Percentiles rank a stretch among this genome's conserved stretches.
Conservation (phyloP, 2,329 filamentous ascomycete species). For the Colletotrichum sp. region DNA sequence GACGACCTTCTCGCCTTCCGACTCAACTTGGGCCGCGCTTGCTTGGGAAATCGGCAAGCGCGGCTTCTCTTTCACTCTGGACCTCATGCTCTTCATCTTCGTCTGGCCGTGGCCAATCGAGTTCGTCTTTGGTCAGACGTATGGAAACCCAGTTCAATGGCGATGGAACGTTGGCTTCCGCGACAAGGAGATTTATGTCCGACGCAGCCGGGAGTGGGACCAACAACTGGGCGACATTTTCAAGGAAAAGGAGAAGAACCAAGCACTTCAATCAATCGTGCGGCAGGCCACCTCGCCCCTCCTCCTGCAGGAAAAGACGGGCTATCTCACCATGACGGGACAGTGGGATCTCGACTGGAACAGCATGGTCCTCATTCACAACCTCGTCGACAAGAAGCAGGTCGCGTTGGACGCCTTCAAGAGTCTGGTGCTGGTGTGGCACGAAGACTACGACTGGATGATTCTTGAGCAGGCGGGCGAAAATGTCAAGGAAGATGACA, state of each 20-base stretch:
- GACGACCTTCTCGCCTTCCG: slow-evolving; percentile 65
- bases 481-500: slow-evolving; percentile 62
- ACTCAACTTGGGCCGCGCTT: slow-evolving; percentile 62
- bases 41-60: slow-evolving; percentile 63
- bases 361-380: slow-evolving; percentile 77
- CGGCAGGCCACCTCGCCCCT: slow-evolving; percentile 71
- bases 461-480: slow-evolving; percentile 62
- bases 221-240: slow-evolving; percentile 60
- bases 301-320: slow-evolving; percentile 78
- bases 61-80: slow-evolving; percentile 70
- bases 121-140: slow-evolving; percentile 66
- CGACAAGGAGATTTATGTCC: slow-evolving; percentile 81
- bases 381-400: slow-evolving; percentile 68
- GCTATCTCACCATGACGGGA: slow-evolving; percentile 83
- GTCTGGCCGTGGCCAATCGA: slow-evolving; percentile 77
- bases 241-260: slow-evolving; percentile 54
- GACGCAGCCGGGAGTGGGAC: slow-evolving; percentile 78
- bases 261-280: slow-evolving; percentile 66
- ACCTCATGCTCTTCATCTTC: slow-evolving; percentile 72
- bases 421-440: slow-evolving; percentile 72
- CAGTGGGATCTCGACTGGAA: slow-evolving; percentile 90
- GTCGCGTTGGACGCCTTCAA: slow-evolving; percentile 70
- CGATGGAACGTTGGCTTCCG: slow-evolving; percentile 77
- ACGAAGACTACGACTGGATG: slow-evolving; percentile 73
- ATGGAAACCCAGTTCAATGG: slow-evolving; percentile 73